Percentiles rank a stretch among this genome's conserved stretches.
phyloP scores from a whole-genome alignment of 106 monocot species.

The Hemerocallis citrina region DNA sequence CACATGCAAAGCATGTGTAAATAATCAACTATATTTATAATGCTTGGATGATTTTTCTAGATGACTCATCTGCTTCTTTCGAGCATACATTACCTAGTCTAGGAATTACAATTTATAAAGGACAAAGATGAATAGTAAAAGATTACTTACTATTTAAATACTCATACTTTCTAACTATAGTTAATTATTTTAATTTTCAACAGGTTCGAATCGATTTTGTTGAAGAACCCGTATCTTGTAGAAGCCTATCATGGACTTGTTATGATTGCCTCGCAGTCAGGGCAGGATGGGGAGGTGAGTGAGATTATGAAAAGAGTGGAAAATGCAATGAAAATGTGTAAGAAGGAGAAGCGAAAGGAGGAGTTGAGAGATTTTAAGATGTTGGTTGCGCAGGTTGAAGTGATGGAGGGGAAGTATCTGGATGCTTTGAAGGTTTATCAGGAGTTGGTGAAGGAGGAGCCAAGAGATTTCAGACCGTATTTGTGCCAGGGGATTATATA shows the following conservation, averaged over 20 bases:
- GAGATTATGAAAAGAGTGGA: conserved; percentile 26
- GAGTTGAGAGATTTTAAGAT: conserved; percentile 62
- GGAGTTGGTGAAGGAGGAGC: conserved; percentile 48
- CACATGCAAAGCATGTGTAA: no score
- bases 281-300: conserved; percentile 6
- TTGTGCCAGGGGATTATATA: conserved; percentile 58
- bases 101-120: no score
- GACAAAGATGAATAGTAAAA: no score
- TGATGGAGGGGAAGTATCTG: conserved; percentile 36
- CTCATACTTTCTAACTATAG: no score
- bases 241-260: conserved; percentile 86
- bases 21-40: no score
- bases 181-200: no score
- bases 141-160: no score
- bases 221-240: conserved; percentile 44
- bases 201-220: conserved; percentile 47
- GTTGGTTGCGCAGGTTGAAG: conserved; percentile 40
- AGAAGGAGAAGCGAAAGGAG: conserved; percentile 27
- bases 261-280: conserved; percentile 30
- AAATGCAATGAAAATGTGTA: conserved; percentile 35
- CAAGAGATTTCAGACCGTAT: conserved; percentile 63
- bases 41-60: no score
- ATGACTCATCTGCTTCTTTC: no score
- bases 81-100: no score
- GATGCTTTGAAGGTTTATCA: conserved; percentile 39